Evolutionary conservation across 768 basidiomycete species (phyloP), one percentile per base, ranked within the genome.

Genomic region (Cystofilobasidium ferigula): DNA sequence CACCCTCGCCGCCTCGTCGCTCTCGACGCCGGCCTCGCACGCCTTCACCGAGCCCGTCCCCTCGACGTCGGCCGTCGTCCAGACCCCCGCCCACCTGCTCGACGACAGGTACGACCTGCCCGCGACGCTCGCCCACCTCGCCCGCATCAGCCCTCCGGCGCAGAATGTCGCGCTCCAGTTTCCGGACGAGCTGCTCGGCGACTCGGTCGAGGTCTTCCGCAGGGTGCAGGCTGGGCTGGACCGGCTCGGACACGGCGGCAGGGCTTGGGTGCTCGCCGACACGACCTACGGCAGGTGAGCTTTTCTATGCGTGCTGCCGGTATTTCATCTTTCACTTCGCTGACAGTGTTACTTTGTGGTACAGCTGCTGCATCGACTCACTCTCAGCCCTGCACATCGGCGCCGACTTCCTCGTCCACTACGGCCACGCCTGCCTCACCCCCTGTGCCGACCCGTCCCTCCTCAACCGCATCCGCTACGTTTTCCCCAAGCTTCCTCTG

Each of bases 381-480:
- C 87, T 98, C 7, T 87, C 92, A 7, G 92, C 94, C 4, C 86
- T 91, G 71, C 95, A 99, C 72, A 85, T 92, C 54, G 85, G 92
- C 69, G 90, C 92, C 0, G 89, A 97, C 73, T 83, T 85, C 10
- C 81, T 95, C 69, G 85, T 99, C 2, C 94, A 99, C 72, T 97
- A 95, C 72, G 94, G 94, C 1, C 88, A 95, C 78, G 92, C 94
- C 0, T 99, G 95, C 75, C 82, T 97, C 79, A 90, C 87, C 28
- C 69, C 58, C 8, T 63, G 48, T 30, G 61, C 61, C 30, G 65
- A 67, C 22, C 65, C 65, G 13, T 35, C 65, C 22, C 65, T 67
- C 32, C 3, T 43, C 16, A 26, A 34, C 30, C 65, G 65, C 1
- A 51, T 67, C 32, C 65, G 61, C 36, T 97, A 94, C 74, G 84